Evolutionary conservation across 352 stramenopile species (phyloP).

Genomic region (Phytophthora lateralis): DNA sequence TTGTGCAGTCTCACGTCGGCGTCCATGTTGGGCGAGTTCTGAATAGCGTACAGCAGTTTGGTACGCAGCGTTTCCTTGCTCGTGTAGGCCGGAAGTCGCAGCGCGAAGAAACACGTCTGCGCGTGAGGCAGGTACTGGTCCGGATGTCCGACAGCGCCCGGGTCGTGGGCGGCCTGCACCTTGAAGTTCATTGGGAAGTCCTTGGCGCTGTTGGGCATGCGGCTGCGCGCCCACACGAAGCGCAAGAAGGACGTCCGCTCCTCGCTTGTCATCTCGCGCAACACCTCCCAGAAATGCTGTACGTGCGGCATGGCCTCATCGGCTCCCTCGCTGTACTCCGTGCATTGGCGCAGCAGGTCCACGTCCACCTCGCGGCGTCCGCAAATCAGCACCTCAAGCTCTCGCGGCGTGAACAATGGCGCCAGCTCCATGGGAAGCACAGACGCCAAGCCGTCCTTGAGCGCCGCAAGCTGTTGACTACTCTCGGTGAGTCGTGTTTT

Average conservation of each 20-base stretch:
- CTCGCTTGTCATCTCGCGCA: constrained; percentile 95
- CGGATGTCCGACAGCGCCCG: constrained; percentile 68
- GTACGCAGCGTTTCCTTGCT: constrained; percentile 85
- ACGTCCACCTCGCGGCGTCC: constrained; percentile 97
- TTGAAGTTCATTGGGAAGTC: constrained; percentile 98
- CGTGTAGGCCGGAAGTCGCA: constrained; percentile 96
- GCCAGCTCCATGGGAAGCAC: constrained; percentile 97
- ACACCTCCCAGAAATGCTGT: constrained; percentile 95
- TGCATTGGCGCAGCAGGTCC: constrained; percentile 94
- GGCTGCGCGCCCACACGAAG: constrained; percentile 97
- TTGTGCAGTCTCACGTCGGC: constrained; percentile 92
- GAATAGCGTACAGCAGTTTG: constrained; percentile 93
- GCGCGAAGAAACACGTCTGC: constrained; percentile 99
- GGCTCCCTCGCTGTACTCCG: constrained; percentile 96
- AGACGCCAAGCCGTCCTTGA: constrained; percentile 89
- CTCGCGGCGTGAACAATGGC: constrained; percentile 94
- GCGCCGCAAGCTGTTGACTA: constrained; percentile 72
- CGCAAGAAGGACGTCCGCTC: constrained; percentile 96
- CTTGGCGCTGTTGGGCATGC: constrained; percentile 96
- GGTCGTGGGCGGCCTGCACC: constrained; percentile 86
- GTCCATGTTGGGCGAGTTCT: constrained; percentile 97
- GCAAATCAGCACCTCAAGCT: constrained; percentile 97
- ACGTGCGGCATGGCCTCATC: constrained; percentile 92
- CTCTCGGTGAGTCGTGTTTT: constrained; percentile 81
- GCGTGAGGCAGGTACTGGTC: constrained; percentile 96